Evolutionary conservation across 345 rosid species (phyloP).

Genomic region (Carallia pectinifolia): DNA sequence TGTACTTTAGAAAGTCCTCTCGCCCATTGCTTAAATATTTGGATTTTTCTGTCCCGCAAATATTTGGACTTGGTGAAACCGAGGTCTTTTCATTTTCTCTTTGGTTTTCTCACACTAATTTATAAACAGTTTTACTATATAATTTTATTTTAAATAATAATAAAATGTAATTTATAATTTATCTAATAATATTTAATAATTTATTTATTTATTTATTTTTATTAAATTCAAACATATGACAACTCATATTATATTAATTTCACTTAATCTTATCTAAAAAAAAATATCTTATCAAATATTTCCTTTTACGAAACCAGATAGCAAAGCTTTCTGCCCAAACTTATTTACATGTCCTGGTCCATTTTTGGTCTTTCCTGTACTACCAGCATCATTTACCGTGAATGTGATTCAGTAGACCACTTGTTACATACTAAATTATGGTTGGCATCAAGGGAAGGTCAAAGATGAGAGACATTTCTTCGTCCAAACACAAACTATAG

Average conservation of each 20-base stretch:
- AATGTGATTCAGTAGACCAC: too few species aligned
- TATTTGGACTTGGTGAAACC: not conserved
- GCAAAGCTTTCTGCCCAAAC: not conserved
- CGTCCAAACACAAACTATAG: slow-evolving; percentile 19
- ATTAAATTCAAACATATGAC: too few species aligned
- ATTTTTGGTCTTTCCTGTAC: not conserved
- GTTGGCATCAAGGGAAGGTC: not conserved
- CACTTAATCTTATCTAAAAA: too few species aligned
- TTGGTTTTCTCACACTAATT: not conserved
- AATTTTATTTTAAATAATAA: too few species aligned
- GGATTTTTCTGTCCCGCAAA: not conserved
- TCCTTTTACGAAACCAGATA: not conserved
- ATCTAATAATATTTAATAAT: too few species aligned
- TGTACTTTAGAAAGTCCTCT: not conserved
- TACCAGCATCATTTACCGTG: not conserved
- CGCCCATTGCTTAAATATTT: not conserved
- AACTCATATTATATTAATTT: too few species aligned
- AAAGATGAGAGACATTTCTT: slow-evolving; percentile 1
- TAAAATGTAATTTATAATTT: too few species aligned
- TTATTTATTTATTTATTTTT: too few species aligned
- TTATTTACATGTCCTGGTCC: slow-evolving; percentile 1
- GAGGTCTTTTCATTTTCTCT: not conserved
- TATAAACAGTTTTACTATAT: not conserved
- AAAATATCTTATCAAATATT: too few species aligned
- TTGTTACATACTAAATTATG: too few species aligned